phyloP scores from a whole-genome alignment of 1,284 basidiomycete genomes.

The Leccinum angustisporum region DNA sequence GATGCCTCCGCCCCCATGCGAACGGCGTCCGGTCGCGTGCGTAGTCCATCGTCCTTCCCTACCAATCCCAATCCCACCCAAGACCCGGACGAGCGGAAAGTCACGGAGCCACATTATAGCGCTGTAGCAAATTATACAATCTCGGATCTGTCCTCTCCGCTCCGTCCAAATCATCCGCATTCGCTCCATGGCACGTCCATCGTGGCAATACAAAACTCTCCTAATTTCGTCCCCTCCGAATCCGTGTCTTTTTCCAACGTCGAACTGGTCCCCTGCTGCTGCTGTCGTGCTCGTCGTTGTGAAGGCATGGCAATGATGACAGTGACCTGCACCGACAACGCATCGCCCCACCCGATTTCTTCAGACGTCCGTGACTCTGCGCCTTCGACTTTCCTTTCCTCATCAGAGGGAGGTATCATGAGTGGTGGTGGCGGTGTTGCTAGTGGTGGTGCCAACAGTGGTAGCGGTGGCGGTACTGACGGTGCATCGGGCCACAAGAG shows the following conservation, averaged over 20 bases:
- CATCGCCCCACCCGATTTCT: slow-evolving; percentile 12
- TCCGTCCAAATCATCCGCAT: slow-evolving; percentile 4
- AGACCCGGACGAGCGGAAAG: background rate
- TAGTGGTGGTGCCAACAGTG: background rate
- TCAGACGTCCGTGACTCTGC: slow-evolving; percentile 1
- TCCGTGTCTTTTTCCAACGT: slow-evolving; percentile 1
- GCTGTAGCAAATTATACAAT: background rate
- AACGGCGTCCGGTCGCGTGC: background rate
- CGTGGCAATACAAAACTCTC: slow-evolving; percentile 32
- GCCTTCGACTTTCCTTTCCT: background rate
- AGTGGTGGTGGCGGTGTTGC: background rate
- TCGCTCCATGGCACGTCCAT: slow-evolving; percentile 21
- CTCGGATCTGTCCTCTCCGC: background rate
- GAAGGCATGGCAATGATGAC: slow-evolving; percentile 48
- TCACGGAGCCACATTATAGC: background rate
- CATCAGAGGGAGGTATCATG: background rate
- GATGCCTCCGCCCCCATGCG: background rate
- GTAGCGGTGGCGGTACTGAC: background rate
- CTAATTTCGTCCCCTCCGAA: slow-evolving; percentile 7
- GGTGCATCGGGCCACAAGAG: background rate
- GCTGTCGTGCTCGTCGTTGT: slow-evolving; percentile 6
- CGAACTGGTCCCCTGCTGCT: background rate
- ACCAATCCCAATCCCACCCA: background rate
- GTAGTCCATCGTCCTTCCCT: background rate
- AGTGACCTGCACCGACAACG: slow-evolving; percentile 36